Conservation (phyloP, 2,329 filamentous ascomycete species). For the Trichocomaceae sp. region DNA sequence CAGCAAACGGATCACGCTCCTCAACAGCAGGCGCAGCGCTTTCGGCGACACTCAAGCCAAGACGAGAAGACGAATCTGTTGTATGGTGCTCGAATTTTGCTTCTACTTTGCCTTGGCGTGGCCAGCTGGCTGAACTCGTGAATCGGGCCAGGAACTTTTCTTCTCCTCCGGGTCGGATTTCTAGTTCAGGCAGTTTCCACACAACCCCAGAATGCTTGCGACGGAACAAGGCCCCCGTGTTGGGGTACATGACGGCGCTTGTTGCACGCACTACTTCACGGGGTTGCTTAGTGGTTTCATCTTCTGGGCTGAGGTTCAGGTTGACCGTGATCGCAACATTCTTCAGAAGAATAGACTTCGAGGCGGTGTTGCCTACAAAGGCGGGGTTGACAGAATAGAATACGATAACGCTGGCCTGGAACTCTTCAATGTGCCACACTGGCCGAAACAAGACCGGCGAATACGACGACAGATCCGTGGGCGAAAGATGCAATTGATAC, state of each 20-base stretch:
- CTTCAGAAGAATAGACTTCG: conserved; percentile 53
- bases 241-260: conserved; percentile 42
- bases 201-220: conserved; percentile 41
- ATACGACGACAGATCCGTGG: conserved; percentile 49
- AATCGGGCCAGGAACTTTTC: conserved; percentile 81
- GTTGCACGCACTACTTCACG: conserved; percentile 36
- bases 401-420: conserved; percentile 79
- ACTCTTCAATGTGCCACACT: conserved; percentile 74
- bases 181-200: conserved; percentile 45
- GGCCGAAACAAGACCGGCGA: conserved; percentile 69
- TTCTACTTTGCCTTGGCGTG: conserved; percentile 70
- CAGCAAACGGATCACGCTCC: conserved; percentile 42
- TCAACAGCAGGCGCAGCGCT: conserved; percentile 10
- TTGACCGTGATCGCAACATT: conserved; percentile 68
- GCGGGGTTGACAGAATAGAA: conserved; percentile 76
- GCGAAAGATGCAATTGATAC: conserved; percentile 75
- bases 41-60: conserved; percentile 51
- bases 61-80: conserved; percentile 53
- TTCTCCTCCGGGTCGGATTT: conserved; percentile 48
- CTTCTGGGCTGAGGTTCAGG: conserved; percentile 35
- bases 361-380: conserved; percentile 43
- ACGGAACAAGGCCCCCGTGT: conserved; percentile 38
- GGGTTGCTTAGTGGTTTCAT: conserved; percentile 41
- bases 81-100: conserved; percentile 68
- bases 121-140: conserved; percentile 62